Evolutionary conservation across 495 filamentous ascomycete species (phyloP), one percentile per base, ranked within the genome.

Genomic region (Hyaloscypha finlandica): DNA sequence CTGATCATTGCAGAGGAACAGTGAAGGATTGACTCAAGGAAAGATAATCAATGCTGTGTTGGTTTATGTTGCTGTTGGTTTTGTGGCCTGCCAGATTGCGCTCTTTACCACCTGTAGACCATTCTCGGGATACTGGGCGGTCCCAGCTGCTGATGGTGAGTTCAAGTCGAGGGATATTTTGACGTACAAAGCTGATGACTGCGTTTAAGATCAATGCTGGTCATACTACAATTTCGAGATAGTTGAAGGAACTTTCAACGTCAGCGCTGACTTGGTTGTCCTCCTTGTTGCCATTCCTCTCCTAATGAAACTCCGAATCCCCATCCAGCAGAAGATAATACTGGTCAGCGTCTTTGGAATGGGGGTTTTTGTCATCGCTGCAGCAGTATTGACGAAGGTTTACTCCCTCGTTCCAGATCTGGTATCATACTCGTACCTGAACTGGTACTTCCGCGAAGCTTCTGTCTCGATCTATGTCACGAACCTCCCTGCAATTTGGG

Each of bases 191-290:
- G 30, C 78, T 78, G 58, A 75, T 76, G 59, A 59, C 31, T 1
- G 0, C 20, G 22, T 25, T 1, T 25, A 25, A 71, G 65, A 74
- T 33, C 83, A 86, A 80, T 86, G 84, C 61, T 80, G 35, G 59
- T 61, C 59, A 61, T 61, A 61, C 39, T 61, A 19, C 37, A 45
- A 61, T 6, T 37, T 61, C 59, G 59, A 61, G 59, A 61, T 61
- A 9, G 33, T 53, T n/a, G 59, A 61, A 42, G 77, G 11, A 77
- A 77, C n/a, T 84, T 81, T 55, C 77, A 82, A 58, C 73, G 81
- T 70, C 85, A 83, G 66, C 42, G 66, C 64, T 30, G 74, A 78
- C 58, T 30, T 76, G 6, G n/a, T 57, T 60, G 73, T 78, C 65
- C 69, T 78, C 8, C 6, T 62, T 52, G 52, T 78, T 42, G 48